These are phyloP conservation scores for Gigaspora rosea DNA, from an alignment of 192 early-diverging fungal genomes.

Conservation along the genomic window DNA sequence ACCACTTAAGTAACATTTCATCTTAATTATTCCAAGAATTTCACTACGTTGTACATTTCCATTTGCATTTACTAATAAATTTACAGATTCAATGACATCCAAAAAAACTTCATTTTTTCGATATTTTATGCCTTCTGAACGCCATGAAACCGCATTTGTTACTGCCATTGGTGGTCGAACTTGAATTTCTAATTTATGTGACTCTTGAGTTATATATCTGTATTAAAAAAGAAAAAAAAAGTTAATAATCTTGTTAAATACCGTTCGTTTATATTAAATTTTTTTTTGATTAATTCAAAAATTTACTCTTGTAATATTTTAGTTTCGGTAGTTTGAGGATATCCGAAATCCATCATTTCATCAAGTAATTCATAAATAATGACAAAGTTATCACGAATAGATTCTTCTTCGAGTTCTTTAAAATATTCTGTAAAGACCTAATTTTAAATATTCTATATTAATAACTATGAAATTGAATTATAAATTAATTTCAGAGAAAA, in stretches of 20 bases:
- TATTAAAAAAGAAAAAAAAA: neutral
- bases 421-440: slow-evolving; percentile 94
- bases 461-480: neutral
- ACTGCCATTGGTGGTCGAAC: slow-evolving; percentile 90
- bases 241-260: neutral
- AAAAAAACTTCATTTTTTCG: slow-evolving; percentile 99
- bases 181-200: slow-evolving; percentile 89
- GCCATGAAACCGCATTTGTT: slow-evolving; percentile 93
- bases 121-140: slow-evolving; percentile 91
- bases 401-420: slow-evolving; percentile 86
- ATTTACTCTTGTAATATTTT: slow-evolving; percentile 79
- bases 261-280: neutral
- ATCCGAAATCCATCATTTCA: slow-evolving; percentile 93
- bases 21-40: slow-evolving; percentile 80
- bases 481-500: neutral
- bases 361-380: slow-evolving; percentile 89
- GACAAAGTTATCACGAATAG: slow-evolving; percentile 89
- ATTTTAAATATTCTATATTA: slow-evolving; percentile 43
- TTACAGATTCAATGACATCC: slow-evolving; percentile 97
- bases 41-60: slow-evolving; percentile 64
- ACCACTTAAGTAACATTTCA: slow-evolving; percentile 84
- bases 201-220: slow-evolving; percentile 96
- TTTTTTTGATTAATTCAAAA: neutral
- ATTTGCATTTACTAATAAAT: slow-evolving; percentile 79
- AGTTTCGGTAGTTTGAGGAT: slow-evolving; percentile 86